Evolutionary conservation across 106 monocot species (phyloP), one percentile per base, ranked within the genome.

Genomic region (Cymbidium sinense): DNA sequence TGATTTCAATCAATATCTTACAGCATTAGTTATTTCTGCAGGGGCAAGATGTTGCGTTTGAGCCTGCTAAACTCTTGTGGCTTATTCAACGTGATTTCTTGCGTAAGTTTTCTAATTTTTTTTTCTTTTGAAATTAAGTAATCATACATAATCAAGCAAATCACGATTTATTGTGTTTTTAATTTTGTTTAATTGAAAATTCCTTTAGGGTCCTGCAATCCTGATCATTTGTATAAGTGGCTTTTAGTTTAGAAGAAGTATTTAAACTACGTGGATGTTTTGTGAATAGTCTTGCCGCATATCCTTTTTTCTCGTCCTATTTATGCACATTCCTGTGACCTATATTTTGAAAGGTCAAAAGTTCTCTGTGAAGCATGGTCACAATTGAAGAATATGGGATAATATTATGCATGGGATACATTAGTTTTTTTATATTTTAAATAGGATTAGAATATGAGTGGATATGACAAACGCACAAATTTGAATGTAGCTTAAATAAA

Each of bases 1-100:
- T 67, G 67, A 31, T 35, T 35, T 37, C 37, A 71, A 36, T 37
- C 37, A 71, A 36, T 71, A 35, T 50, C 9, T 75, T 37, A 44
- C 34, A 37, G 43, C 58, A 62, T 70, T 76, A 69, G 50, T 51
- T 70, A 7, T 70, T 83, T 87, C 11, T 76, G 31, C 85, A 99
- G 98, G 98, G 98, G n/a, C 90, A 92, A 78, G 98, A 94, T 89
- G 81, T 94, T 86, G 98, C 94, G 62, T 99, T 99, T 89, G 92
- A 94, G 75, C 94, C 98, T 79, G 92, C 98, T 71, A 99, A 99
- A 81, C 87, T 99, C 58, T 81, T 99, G 64, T 99, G 98, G 98
- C 98, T 99, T 87, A 99, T 99, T 73, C 98, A 99, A 80, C 89
- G 98, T 47, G 98, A 99, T 87, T 99, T 99, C 54, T 85, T 99